These are phyloP conservation scores for Plantago elongata DNA, from an alignment of 257 asterid species.

Conservation along the genomic window DNA sequence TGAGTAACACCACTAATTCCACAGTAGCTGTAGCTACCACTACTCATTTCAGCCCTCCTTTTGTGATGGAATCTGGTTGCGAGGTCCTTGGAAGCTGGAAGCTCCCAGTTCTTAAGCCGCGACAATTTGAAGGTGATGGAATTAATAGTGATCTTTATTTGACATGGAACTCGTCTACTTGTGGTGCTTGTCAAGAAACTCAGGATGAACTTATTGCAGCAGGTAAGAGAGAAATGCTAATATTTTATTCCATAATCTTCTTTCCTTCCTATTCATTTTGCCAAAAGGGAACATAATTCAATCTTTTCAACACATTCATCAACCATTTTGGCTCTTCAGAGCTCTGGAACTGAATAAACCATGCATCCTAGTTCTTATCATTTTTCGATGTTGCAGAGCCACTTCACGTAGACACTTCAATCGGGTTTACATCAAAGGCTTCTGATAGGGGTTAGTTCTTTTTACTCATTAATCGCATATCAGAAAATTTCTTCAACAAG, in stretches of 20 bases:
- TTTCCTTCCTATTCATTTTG: not conserved
- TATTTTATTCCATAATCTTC: not conserved
- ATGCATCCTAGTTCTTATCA: too few species aligned
- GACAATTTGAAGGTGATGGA: slow-evolving; percentile 7
- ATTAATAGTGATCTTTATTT: slow-evolving; percentile 7
- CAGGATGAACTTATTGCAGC: not conserved
- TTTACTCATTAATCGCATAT: too few species aligned
- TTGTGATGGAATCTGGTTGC: not conserved
- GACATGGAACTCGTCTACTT: slow-evolving; percentile 15
- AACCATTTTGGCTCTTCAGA: too few species aligned
- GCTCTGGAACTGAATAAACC: too few species aligned
- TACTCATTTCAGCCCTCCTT: too few species aligned
- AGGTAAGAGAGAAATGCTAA: not conserved
- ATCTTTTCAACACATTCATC: too few species aligned
- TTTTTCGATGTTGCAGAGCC: too few species aligned
- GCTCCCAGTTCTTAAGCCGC: slow-evolving; percentile 7
- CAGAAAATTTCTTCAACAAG: too few species aligned
- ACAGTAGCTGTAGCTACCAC: slow-evolving; percentile 1
- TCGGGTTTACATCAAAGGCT: too few species aligned
- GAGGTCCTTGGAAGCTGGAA: not conserved
- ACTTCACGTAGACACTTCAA: too few species aligned
- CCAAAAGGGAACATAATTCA: too few species aligned
- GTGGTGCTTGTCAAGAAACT: slow-evolving; percentile 6
- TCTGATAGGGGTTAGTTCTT: too few species aligned
- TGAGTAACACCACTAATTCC: slow-evolving; percentile 18